A percentile compares a stretch with the other conserved stretches of the same genome.
These are phyloP conservation scores for Aspergillus sclerotiicarbonarius DNA, from an alignment of 495 filamentous ascomycete genomes.

Conservation along the genomic window DNA sequence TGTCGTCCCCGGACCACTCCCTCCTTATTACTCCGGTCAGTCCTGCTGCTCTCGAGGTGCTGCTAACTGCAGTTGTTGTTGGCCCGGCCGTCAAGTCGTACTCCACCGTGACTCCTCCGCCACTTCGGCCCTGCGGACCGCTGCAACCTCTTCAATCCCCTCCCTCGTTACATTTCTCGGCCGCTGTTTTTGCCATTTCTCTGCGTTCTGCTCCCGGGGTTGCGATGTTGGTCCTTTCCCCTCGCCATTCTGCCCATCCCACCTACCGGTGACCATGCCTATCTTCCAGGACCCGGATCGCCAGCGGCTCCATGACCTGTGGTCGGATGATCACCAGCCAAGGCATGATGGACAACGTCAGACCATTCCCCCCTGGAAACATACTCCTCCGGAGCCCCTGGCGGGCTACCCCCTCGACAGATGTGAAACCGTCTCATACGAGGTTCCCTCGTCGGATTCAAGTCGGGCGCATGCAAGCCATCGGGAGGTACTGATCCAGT, in stretches of 20 bases:
- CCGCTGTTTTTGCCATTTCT: conserved; percentile 14
- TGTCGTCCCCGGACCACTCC: background rate
- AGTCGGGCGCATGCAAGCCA: conserved; percentile 38
- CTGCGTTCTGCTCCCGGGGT: conserved; percentile 9
- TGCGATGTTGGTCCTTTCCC: conserved; percentile 18
- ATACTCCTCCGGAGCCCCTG: conserved; percentile 11
- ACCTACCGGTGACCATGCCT: conserved; percentile 34
- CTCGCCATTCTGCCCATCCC: conserved; percentile 2
- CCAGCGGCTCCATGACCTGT: conserved; percentile 28
- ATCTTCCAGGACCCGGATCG: conserved; percentile 41
- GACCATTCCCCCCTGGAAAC: conserved; percentile 17
- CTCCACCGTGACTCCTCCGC: conserved; percentile 10
- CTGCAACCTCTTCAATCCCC: conserved; percentile 1
- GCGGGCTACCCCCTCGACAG: conserved; percentile 8
- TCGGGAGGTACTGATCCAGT: conserved; percentile 77
- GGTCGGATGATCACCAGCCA: conserved; percentile 26
- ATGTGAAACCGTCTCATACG: conserved; percentile 4
- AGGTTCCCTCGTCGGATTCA: conserved; percentile 6
- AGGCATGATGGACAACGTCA: conserved; percentile 18
- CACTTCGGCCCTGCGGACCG: conserved; percentile 7
- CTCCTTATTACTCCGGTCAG: background rate
- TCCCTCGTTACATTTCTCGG: conserved; percentile 10
- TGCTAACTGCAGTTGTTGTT: too few relatives aligned
- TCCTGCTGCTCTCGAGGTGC: background rate
- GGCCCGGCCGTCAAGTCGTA: too few relatives aligned